Evolutionary conservation across 176 grass and related monocot species (phyloP).

Genomic region (Cymbopogon citratus): DNA sequence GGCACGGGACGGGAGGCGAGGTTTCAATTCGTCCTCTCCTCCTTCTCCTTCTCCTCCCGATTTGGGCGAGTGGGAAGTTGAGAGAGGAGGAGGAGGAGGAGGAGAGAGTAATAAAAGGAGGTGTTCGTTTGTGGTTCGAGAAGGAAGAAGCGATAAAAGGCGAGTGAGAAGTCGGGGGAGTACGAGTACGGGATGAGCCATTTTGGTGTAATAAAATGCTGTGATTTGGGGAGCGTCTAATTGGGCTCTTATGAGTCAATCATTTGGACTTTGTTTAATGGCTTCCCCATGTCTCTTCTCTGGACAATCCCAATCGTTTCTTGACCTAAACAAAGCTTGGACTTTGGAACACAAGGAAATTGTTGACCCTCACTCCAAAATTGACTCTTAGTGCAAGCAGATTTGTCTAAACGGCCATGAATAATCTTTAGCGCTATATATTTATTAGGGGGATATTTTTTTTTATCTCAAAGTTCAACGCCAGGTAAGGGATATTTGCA

Average conservation of each 20-base stretch:
- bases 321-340: neutral
- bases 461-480: too few relatives aligned
- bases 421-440: neutral
- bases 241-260: slow-evolving; percentile 50
- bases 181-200: slow-evolving; percentile 21
- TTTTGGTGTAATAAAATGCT: neutral
- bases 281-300: neutral
- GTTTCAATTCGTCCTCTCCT: neutral
- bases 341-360: neutral
- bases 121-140: slow-evolving; percentile 26
- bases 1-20: neutral
- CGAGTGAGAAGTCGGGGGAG: neutral
- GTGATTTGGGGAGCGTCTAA: neutral
- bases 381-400: neutral
- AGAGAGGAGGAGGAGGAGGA: neutral
- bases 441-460: too few relatives aligned
- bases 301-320: neutral
- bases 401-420: neutral
- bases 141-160: slow-evolving; percentile 22
- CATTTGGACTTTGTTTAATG: slow-evolving; percentile 33
- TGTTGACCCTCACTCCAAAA: neutral
- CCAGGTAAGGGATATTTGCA: neutral
- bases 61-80: slow-evolving; percentile 20
- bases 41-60: neutral
- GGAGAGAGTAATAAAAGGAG: slow-evolving; percentile 30